Conservation (phyloP, 129 eudicot species). For the Helianthus annuus region HanXRQr2.0-SUNRISE NC_035436.2:182993127-182993626, state of each 20-base stretch:
- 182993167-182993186: background rate
- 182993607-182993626: background rate
- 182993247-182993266: slow-evolving; percentile 24
- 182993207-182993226: slow-evolving; percentile 2
- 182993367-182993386: slow-evolving; percentile 18
- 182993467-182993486: slow-evolving; percentile 14
- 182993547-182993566: background rate
- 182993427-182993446: slow-evolving; percentile 18
- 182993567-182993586: background rate
- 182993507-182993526: slow-evolving; percentile 3
- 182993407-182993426: slow-evolving; percentile 16
- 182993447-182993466: background rate
- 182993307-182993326: slow-evolving; percentile 25
- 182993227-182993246: slow-evolving; percentile 11
- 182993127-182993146: slow-evolving; percentile 24
- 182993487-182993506: slow-evolving; percentile 2
- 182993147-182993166: background rate
- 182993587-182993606: background rate
- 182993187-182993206: slow-evolving; percentile 2
- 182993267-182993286: slow-evolving; percentile 28
- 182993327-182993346: slow-evolving; percentile 26
- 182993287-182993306: slow-evolving; percentile 9
- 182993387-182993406: slow-evolving; percentile 19
- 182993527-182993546: slow-evolving; percentile 13
- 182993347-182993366: slow-evolving; percentile 29